phyloP scores from a whole-genome alignment of 257 asterid genomes.

The Thymus mandschuricus region DNA sequence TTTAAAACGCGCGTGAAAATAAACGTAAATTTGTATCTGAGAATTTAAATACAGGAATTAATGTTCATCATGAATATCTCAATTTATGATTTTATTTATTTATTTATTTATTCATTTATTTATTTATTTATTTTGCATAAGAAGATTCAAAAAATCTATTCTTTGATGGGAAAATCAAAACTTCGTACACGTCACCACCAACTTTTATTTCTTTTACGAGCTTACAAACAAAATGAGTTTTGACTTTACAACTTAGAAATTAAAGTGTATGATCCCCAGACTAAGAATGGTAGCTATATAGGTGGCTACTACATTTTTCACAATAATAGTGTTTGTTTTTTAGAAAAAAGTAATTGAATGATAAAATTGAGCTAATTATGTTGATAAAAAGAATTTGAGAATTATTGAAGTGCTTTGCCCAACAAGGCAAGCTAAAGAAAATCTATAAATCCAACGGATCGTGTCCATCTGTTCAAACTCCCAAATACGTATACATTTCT shows the following conservation, averaged over 20 bases:
- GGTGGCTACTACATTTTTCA: constrained; percentile 26
- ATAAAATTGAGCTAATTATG: constrained; percentile 28
- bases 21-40: not conserved
- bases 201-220: not conserved
- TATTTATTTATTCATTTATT: too few relatives aligned
- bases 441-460: constrained; percentile 1
- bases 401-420: constrained; percentile 30
- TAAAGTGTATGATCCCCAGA: constrained; percentile 18
- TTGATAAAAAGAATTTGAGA: constrained; percentile 28
- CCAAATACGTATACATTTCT: too few relatives aligned
- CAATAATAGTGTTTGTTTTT: constrained; percentile 24
- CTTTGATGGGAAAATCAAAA: constrained; percentile 1
- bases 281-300: constrained; percentile 30
- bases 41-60: not conserved
- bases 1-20: not conserved
- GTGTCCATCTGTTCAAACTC: too few relatives aligned
- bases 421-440: constrained; percentile 30
- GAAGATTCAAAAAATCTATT: not conserved
- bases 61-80: not conserved
- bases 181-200: constrained; percentile 17
- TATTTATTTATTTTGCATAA: not conserved
- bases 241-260: constrained; percentile 28
- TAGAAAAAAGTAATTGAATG: constrained; percentile 20
- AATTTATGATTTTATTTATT: not conserved
- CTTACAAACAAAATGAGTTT: constrained; percentile 23